These are phyloP conservation scores for Mariannaea elegans DNA, from an alignment of 2,329 filamentous ascomycete species.

Conservation along the genomic window DNA sequence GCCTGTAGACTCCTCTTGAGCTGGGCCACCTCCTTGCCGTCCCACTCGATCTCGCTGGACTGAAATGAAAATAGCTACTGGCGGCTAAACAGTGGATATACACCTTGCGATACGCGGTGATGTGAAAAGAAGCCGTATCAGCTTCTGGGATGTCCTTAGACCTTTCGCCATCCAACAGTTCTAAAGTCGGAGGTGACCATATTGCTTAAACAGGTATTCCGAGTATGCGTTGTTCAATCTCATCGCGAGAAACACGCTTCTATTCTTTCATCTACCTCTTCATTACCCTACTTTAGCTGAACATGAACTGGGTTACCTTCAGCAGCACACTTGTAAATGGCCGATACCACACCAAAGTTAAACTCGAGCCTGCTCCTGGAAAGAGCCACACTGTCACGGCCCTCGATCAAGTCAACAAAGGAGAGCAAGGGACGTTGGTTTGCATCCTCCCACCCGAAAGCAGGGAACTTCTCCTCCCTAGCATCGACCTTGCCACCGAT, in stretches of 20 bases:
- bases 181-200: not conserved
- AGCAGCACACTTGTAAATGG: slow-evolving; percentile 20
- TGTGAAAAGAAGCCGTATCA: not conserved
- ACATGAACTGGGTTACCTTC: slow-evolving; percentile 18
- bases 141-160: not conserved
- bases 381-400: slow-evolving; percentile 19
- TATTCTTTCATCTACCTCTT: not conserved
- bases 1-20: no score
- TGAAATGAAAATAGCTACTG: no score
- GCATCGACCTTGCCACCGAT: slow-evolving; percentile 16
- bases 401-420: slow-evolving; percentile 22
- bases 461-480: slow-evolving; percentile 15
- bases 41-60: no score
- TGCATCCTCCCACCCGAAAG: slow-evolving; percentile 25
- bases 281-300: slow-evolving; percentile 9
- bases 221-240: not conserved
- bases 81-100: not conserved
- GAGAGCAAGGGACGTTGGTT: slow-evolving; percentile 21
- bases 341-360: slow-evolving; percentile 20
- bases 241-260: not conserved
- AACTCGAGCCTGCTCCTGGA: slow-evolving; percentile 19
- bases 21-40: no score
- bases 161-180: not conserved
- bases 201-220: not conserved
- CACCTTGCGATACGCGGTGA: not conserved